These are phyloP conservation scores for Aspergillus eucalypticola DNA, from an alignment of 2,329 filamentous ascomycete species.

Conservation along the genomic window DNA sequence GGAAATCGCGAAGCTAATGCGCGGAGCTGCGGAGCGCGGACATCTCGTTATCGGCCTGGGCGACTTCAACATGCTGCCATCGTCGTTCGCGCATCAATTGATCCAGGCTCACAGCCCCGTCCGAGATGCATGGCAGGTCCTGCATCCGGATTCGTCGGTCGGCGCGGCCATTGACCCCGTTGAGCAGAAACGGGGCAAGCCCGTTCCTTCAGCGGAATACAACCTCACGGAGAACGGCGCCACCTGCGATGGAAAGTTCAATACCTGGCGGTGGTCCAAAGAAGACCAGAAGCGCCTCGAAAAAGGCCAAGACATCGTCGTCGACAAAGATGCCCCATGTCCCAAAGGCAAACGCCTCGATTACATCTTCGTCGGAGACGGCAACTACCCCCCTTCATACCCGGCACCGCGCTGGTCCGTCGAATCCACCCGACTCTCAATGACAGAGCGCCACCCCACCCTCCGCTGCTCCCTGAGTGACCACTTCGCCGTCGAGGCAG, in stretches of 20 bases:
- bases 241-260: constrained; percentile 81
- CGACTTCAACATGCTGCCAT: constrained; percentile 95
- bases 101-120: constrained; percentile 77
- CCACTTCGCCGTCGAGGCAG: constrained; percentile 88
- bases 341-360: constrained; percentile 82
- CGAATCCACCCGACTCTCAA: constrained; percentile 69
- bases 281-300: constrained; percentile 67
- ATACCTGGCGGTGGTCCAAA: constrained; percentile 91
- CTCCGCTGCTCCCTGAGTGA: constrained; percentile 87
- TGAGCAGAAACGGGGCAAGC: constrained; percentile 65
- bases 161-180: constrained; percentile 68
- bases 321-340: constrained; percentile 69
- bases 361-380: constrained; percentile 82
- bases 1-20: constrained; percentile 89
- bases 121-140: constrained; percentile 77
- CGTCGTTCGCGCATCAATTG: constrained; percentile 79
- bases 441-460: constrained; percentile 77
- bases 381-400: constrained; percentile 36
- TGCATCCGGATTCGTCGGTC: constrained; percentile 81
- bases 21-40: constrained; percentile 74
- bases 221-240: constrained; percentile 80
- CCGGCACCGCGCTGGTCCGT: constrained; percentile 64
- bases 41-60: constrained; percentile 84
- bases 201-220: constrained; percentile 72
- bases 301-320: constrained; percentile 62